Evolutionary conservation across 2,329 filamentous ascomycete genomes (phyloP), one percentile per base, ranked within the genome.

Genomic region (Immersiporthe knoxdaviesiana): DNA sequence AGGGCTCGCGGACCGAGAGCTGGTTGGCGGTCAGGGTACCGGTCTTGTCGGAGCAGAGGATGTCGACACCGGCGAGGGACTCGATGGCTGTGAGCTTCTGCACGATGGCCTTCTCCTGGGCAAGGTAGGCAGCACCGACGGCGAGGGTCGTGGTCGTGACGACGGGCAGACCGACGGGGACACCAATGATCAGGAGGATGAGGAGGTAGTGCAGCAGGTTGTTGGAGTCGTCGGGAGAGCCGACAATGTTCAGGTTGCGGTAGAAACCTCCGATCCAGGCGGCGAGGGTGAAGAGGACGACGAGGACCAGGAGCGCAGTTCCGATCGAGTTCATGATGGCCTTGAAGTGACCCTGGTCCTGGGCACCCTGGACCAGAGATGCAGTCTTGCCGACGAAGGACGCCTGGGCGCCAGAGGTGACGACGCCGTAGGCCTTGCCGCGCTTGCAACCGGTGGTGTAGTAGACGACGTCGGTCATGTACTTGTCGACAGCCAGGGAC

Each of bases 381-480:
- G 91, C 91, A 74, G 91, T 93, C 79, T 89, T 89, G 82, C 91
- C 91, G 80, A 93, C 90, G 83, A 93, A 93, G 70, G 91, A 92
- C 80, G 87, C 85, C 78, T 86, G 88, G 69, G 91, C 91, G 72
- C 88, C 88, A 74, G 88, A 87, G 71, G 87, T 86, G 76, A 89
- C 86, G 72, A 93, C 84, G 76, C 85, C 89, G 80, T 90, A 93
- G 71, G 90, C 88, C 83, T 92, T 92, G 76, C 91, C 91, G 77
- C 91, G 90, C 87, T 93, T 93, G 85, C 91, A 93, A 75, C 91
- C 91, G 72, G 91, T 93, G 72, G 91, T 93, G 84, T 93, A 93
- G 85, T 92, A 93, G 77, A 90, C 85, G 72, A 86, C 83, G 76
- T 93, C 91, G 72, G 90, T 89, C 88, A 93, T 91, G 83, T 91